Base-by-base conservation (phyloP, 805 yeast species). In the Lipomyces chichibuensis region DNA sequence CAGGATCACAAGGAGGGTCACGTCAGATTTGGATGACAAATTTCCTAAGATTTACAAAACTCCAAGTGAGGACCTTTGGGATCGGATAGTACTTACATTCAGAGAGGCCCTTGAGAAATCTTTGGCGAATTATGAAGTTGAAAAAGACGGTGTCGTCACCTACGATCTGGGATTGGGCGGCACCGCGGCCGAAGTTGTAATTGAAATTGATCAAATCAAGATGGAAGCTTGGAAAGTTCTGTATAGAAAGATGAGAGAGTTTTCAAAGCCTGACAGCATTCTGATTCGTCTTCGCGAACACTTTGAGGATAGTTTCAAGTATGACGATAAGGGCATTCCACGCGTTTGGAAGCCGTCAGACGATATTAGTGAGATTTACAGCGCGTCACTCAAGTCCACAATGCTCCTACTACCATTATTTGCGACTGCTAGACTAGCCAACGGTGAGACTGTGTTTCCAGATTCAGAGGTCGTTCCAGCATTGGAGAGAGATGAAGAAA, bases 301-400 rank as follows among this genome's bases (percentile, higher is more conserved):
- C 66, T 94, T 95, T 79, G 98, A 94, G 73, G 91, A 87, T 65
- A 81, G 78, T 55, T 94, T 95, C 80, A 83, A 94, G 72, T 95
- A 90, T 76, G 97, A 92, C 76, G 87, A 84, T 46, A 84, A 88
- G 67, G 96, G 93, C 2, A 78, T 91, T 35, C 99, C 99, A 14
- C 84, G 87, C 51, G 81, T 93, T 39, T 94, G 96, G 90, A 87
- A 85, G 71, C 87, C 86, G 63, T 84, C 88, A 37, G 82, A 81
- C 54, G 96, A 93, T 72, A 84, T 95, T 65, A 96, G 92, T 65
- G 77, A 77, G 1, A 84, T 84, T 20, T 94, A 86, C 74, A 81
- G 82, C 51, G 78, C 80, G 20, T 88, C 98, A 1, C 87, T 85
- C 71, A 81, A 83, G 1, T 74, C 79, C 46, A 87, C 97, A 0